These are phyloP conservation scores for Agastache rugosa DNA, from an alignment of 257 asterid genomes.

Conservation along the genomic window DNA sequence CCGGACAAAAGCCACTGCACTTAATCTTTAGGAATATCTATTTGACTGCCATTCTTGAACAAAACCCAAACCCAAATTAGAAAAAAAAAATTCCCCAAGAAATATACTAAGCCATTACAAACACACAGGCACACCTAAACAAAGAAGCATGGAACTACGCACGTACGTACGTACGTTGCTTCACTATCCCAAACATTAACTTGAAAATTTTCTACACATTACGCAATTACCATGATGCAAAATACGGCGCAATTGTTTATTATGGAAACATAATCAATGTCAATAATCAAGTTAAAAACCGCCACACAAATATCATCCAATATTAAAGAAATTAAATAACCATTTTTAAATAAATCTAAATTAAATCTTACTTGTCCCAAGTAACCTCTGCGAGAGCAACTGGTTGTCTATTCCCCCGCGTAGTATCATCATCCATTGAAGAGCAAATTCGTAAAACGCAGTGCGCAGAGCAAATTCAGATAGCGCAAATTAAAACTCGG, in stretches of 20 bases:
- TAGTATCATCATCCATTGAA: conserved; percentile 51
- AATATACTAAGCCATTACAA: background rate
- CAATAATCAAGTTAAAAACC: conserved; percentile 7
- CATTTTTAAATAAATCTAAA: background rate
- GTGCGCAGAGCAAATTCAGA: conserved; percentile 41
- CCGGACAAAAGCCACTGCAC: background rate
- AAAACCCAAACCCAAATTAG: background rate
- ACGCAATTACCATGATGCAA: conserved; percentile 8
- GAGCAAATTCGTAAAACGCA: conserved; percentile 2
- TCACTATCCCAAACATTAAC: conserved; percentile 12
- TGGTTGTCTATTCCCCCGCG: conserved; percentile 49
- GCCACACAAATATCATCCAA: background rate
- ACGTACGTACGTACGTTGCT: background rate
- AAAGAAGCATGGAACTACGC: too few species aligned
- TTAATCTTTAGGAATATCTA: conserved; percentile 7
- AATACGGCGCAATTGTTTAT: background rate
- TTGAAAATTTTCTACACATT: background rate
- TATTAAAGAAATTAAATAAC: background rate
- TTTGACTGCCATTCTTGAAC: background rate
- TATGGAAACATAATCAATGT: background rate
- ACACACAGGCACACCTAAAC: too few species aligned
- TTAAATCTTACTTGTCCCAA: conserved; percentile 79
- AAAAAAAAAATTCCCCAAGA: background rate
- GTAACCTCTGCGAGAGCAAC: conserved; percentile 71
- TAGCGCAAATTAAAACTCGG: background rate